A percentile compares a stretch with the other conserved stretches of the same genome.
These are phyloP conservation scores for Fusarium sp. DNA, from an alignment of 2,329 filamentous ascomycete genomes.

Conservation along the genomic window DNA sequence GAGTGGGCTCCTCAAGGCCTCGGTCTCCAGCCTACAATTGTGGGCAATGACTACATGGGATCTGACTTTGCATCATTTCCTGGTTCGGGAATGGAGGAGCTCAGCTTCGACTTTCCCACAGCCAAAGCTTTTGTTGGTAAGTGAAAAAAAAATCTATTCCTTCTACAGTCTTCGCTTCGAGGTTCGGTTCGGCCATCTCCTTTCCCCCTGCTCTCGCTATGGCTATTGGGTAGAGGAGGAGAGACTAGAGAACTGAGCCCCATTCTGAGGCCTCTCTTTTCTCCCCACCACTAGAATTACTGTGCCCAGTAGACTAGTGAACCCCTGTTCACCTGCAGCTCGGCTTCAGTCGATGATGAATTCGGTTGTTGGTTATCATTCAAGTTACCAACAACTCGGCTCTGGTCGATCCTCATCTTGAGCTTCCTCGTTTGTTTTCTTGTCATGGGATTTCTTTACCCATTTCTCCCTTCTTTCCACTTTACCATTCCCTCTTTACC, in stretches of 20 bases:
- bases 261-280: constrained; percentile 33
- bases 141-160: constrained; percentile 49
- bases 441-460: constrained; percentile 43
- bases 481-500: not conserved
- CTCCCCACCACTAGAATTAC: constrained; percentile 30
- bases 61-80: constrained; percentile 67
- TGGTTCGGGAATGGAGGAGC: constrained; percentile 61
- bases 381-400: constrained; percentile 15
- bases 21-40: constrained; percentile 71
- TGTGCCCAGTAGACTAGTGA: not conserved
- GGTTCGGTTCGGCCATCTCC: constrained; percentile 28
- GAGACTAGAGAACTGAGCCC: constrained; percentile 24
- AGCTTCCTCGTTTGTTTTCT: not conserved
- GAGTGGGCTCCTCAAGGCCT: constrained; percentile 68
- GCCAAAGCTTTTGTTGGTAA: constrained; percentile 68
- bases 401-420: constrained; percentile 31
- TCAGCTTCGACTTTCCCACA: constrained; percentile 60
- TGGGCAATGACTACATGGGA: constrained; percentile 66
- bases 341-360: not conserved
- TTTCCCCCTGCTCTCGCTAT: constrained; percentile 21
- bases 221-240: constrained; percentile 24
- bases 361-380: not conserved
- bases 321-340: constrained; percentile 29
- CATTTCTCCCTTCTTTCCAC: constrained; percentile 20
- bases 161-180: constrained; percentile 24